Conservation (phyloP, 2,329 filamentous ascomycete genomes). For the Alternaria sp. region DNA sequence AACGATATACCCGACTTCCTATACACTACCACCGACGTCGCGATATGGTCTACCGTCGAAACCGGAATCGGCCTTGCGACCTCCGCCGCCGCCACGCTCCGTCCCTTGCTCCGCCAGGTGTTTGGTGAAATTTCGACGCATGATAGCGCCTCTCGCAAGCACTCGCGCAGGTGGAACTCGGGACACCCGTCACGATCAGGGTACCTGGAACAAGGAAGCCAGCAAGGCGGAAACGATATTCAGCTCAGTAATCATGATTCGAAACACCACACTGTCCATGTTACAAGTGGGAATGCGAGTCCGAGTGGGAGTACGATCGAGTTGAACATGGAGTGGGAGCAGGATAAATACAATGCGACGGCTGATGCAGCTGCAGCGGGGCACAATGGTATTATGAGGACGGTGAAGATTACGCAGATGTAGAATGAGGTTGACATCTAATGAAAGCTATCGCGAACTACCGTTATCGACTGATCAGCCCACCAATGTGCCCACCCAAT, state of each 20-base stretch:
- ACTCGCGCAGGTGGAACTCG: slow-evolving; percentile 16
- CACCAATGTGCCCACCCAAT: neutral
- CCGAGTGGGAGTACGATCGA: slow-evolving; percentile 14
- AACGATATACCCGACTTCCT: slow-evolving; percentile 20
- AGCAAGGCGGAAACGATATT: neutral
- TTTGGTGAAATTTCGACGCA: slow-evolving; percentile 19
- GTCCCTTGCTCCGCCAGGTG: slow-evolving; percentile 20
- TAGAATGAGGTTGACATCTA: neutral
- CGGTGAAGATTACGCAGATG: neutral
- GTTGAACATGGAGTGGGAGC: slow-evolving; percentile 18
- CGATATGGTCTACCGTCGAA: slow-evolving; percentile 25
- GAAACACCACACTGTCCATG: neutral
- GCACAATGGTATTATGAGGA: neutral
- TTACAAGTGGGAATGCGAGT: slow-evolving; percentile 9
- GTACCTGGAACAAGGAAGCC: slow-evolving; percentile 16
- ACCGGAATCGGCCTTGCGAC: slow-evolving; percentile 23
- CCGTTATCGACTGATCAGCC: neutral
- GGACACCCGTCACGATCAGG: slow-evolving; percentile 17
- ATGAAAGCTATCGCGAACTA: neutral
- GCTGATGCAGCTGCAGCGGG: neutral
- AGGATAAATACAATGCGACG: neutral
- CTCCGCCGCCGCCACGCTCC: slow-evolving; percentile 20
- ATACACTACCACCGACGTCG: slow-evolving; percentile 21
- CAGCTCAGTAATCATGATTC: neutral
- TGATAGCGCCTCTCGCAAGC: slow-evolving; percentile 16